A percentile compares a stretch with the other conserved stretches of the same genome.
phyloP scores from a whole-genome alignment of 495 filamentous ascomycete species.

The Halenospora varia region DNA sequence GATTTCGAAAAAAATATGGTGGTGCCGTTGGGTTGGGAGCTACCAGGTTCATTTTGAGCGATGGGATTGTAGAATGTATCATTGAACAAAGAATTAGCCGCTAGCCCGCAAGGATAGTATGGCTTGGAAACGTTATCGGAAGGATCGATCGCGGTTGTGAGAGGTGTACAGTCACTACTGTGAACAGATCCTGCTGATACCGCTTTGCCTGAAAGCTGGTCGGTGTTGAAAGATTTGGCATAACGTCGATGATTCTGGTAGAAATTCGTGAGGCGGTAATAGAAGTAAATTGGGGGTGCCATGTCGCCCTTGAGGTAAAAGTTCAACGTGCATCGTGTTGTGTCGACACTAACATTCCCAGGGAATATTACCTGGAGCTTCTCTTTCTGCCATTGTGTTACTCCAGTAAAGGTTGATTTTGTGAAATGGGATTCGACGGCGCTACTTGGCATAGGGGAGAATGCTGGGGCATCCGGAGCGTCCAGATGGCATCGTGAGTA shows the following conservation, averaged over 20 bases:
- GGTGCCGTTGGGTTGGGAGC: constrained; percentile 25
- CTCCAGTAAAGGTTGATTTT: too few species aligned
- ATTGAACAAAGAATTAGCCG: constrained; percentile 97
- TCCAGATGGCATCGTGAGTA: constrained; percentile 69
- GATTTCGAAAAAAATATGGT: constrained; percentile 68
- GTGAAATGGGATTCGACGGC: constrained; percentile 66
- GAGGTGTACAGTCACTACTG: constrained; percentile 67
- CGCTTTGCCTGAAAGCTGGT: constrained; percentile 75
- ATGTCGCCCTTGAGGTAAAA: constrained; percentile 79
- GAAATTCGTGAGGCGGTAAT: constrained; percentile 96
- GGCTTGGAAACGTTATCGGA: constrained; percentile 48
- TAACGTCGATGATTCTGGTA: constrained; percentile 99
- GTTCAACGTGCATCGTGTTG: constrained; percentile 54
- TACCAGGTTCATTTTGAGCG: constrained; percentile 38
- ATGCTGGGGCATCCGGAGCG: constrained; percentile 38
- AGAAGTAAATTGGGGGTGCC: constrained; percentile 76
- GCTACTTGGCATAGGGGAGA: constrained; percentile 43
- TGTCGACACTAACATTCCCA: not conserved
- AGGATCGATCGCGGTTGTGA: constrained; percentile 38
- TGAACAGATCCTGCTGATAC: constrained; percentile 57
- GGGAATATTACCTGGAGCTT: too few species aligned
- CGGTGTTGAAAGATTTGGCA: constrained; percentile 77
- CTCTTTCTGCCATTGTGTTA: too few species aligned
- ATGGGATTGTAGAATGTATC: constrained; percentile 72
- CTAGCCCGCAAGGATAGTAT: constrained; percentile 93